A percentile compares a stretch with the other conserved stretches of the same genome.
These are phyloP conservation scores for Excoecaria agallocha DNA, from an alignment of 345 rosid genomes.

Conservation along the genomic window DNA sequence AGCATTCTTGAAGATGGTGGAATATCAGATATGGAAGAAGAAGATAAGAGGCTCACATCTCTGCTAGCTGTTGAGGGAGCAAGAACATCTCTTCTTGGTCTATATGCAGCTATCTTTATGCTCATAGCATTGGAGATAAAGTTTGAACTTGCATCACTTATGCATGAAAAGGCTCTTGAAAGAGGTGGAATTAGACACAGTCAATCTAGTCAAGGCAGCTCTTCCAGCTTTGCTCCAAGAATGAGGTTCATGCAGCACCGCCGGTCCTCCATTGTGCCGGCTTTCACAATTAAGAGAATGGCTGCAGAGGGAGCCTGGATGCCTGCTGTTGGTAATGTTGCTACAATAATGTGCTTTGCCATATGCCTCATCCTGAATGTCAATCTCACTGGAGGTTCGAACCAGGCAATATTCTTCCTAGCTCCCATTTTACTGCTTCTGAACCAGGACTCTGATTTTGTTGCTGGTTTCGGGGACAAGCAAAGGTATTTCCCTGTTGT, in stretches of 20 bases:
- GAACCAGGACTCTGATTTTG: conserved; percentile 96
- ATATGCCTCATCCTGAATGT: conserved; percentile 88
- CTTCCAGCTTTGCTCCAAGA: conserved; percentile 56
- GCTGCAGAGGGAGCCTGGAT: conserved; percentile 99
- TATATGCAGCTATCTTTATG: conserved; percentile 96
- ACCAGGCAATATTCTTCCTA: conserved; percentile 89
- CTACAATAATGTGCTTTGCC: conserved; percentile 92
- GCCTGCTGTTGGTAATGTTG: conserved; percentile 96
- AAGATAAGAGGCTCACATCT: conserved; percentile 71
- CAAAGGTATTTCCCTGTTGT: conserved; percentile 97
- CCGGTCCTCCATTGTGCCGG: conserved; percentile 58
- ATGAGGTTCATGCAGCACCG: conserved; percentile 98
- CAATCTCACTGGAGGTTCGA: conserved; percentile 83
- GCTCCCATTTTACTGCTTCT: conserved; percentile 94
- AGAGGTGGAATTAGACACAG: conserved; percentile 60
- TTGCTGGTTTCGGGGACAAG: conserved; percentile 95
- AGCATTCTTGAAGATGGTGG: conserved; percentile 52
- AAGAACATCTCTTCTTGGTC: conserved; percentile 94
- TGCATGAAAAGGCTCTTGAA: conserved; percentile 82
- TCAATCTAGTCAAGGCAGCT: conserved; percentile 53
- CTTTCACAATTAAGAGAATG: conserved; percentile 86
- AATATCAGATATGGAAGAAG: conserved; percentile 59
- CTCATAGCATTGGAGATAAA: conserved; percentile 92
- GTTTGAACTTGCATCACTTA: conserved; percentile 85
- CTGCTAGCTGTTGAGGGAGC: conserved; percentile 98